Base-by-base conservation (phyloP, 352 stramenopile species). In the Globisporangium cystogenes region DNA sequence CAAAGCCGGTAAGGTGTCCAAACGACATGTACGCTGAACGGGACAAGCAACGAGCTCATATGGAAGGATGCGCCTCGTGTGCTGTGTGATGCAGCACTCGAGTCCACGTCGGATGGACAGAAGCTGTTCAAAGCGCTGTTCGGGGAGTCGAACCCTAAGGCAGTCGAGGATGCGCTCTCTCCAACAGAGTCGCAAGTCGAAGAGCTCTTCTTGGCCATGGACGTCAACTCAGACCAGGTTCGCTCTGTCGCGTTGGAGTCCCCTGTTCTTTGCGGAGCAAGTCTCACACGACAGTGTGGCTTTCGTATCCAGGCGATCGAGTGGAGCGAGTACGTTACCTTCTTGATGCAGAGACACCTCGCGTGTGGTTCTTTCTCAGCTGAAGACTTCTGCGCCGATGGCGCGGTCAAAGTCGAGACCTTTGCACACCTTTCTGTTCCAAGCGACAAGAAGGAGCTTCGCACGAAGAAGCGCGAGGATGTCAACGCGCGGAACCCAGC, bases 301-400 rank as follows among this genome's bases (percentile, higher is more conserved):
- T 31, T 6, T 49, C 21, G 3, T 18, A 26, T 36, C 4, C 31
- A 84, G 70, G 55, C 62, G 18, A 68, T 85, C 15, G 64, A 80
- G 43, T 88, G 77, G 77, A 26, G 51, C n/a, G 74, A 88, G 33
- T 88, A 77, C 64, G 55, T 88, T 16, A 54, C 53, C 12, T 85
- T 83, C 46, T 51, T 88, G 0, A 65, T 62, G 33, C 48, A 66
- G 40, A 53, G 60, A 16, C 27, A 51, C 16, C 15, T 43, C 7
- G 35, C 10, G 29, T 14, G 29, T 1, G 29, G 29, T 12, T 35
- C 29, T 12, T 35, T 35, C 7, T 35, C 29, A 41, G 50, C 15
- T 29, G 35, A 15, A 16, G 26, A 7, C 57, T 35, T 10, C 18
- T 24, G 48, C 18, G 21, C n/a, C 39, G 53, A 33, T 2, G 10